These are phyloP conservation scores for Acrodontium crateriforme DNA, from an alignment of 2,329 filamentous ascomycete genomes.

Conservation along the genomic window DNA sequence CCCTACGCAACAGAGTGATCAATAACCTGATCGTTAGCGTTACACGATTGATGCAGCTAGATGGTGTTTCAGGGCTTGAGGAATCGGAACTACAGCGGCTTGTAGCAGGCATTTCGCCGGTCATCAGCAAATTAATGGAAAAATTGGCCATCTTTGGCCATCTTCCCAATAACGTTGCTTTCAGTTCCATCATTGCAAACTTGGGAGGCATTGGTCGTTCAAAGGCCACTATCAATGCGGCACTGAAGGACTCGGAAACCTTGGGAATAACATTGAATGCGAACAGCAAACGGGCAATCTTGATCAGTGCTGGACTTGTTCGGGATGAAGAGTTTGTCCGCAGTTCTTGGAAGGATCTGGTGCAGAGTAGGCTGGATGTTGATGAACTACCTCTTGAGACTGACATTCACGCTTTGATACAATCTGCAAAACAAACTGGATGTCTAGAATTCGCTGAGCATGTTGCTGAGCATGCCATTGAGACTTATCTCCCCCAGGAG, in stretches of 20 bases:
- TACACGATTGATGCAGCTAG: constrained; percentile 16
- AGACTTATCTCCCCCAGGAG: not conserved
- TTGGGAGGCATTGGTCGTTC: constrained; percentile 19
- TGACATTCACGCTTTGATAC: constrained; percentile 17
- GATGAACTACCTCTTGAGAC: constrained; percentile 7
- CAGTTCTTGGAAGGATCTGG: constrained; percentile 19
- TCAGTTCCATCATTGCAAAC: constrained; percentile 26
- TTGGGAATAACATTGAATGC: constrained; percentile 16
- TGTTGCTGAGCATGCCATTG: not conserved
- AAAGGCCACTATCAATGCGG: constrained; percentile 16
- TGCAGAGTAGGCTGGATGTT: constrained; percentile 5
- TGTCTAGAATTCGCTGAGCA: constrained; percentile 8
- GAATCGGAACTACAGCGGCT: constrained; percentile 8
- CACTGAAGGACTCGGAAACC: constrained; percentile 16
- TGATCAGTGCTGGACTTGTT: constrained; percentile 22
- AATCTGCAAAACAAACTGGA: constrained; percentile 10
- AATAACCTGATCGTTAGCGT: constrained; percentile 24
- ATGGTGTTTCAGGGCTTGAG: constrained; percentile 8
- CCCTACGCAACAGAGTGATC: constrained; percentile 23
- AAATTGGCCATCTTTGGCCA: constrained; percentile 17
- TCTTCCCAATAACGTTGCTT: constrained; percentile 17
- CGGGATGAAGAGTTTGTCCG: constrained; percentile 15
- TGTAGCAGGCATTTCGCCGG: constrained; percentile 11
- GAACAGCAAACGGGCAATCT: constrained; percentile 22
- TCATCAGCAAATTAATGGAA: constrained; percentile 16